Conservation (phyloP, 2,329 filamentous ascomycete genomes). For the Oidium heveae region DNA sequence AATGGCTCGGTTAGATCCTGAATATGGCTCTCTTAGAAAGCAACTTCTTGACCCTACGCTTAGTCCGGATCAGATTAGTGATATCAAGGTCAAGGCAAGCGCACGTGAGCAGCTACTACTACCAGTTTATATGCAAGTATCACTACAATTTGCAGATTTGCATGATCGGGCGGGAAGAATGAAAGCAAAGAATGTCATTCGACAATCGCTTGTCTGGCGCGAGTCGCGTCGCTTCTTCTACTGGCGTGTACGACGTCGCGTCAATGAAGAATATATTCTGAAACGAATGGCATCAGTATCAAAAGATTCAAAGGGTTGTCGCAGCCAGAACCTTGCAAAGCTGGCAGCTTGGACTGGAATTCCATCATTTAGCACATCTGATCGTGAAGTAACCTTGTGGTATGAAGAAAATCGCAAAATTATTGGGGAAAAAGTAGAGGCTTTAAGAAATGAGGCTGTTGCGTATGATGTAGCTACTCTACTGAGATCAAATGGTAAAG, state of each 20-base stretch:
- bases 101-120: constrained; percentile 69
- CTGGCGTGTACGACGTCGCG: constrained; percentile 89
- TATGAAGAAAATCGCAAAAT: constrained; percentile 83
- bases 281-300: constrained; percentile 45
- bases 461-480: constrained; percentile 44
- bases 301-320: constrained; percentile 22
- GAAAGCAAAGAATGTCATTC: constrained; percentile 91
- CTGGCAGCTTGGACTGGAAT: constrained; percentile 68
- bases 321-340: constrained; percentile 43
- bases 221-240: constrained; percentile 95
- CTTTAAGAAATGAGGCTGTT: constrained; percentile 51
- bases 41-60: constrained; percentile 39
- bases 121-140: constrained; percentile 83
- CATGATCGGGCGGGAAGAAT: constrained; percentile 94
- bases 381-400: constrained; percentile 72
- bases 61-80: constrained; percentile 45
- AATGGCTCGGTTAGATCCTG: constrained; percentile 77
- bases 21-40: constrained; percentile 65
- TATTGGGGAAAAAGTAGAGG: constrained; percentile 63
- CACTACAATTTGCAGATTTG: constrained; percentile 88
- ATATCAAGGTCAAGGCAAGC: constrained; percentile 63
- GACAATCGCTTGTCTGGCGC: constrained; percentile 59
- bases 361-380: constrained; percentile 49
- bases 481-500: constrained; percentile 38
- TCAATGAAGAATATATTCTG: constrained; percentile 94